Base-by-base conservation (phyloP, 2,329 filamentous ascomycete species). In the Colletotrichum trifolii region DNA sequence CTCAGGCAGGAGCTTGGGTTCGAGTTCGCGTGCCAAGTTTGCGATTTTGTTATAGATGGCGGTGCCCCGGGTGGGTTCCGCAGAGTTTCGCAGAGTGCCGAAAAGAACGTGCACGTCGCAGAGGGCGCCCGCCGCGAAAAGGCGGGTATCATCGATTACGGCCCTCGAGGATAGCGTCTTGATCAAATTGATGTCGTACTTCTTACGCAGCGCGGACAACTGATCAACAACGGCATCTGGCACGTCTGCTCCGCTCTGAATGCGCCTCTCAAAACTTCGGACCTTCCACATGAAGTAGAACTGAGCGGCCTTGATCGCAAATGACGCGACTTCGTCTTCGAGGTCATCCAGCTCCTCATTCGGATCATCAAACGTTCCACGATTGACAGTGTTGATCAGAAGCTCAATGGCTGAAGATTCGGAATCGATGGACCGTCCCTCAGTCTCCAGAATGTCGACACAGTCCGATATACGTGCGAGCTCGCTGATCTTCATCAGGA, bases 221-320 rank as follows among this genome's bases (percentile, higher is more conserved):
- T 85, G 77, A 69, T 91, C 87, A 36, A 94, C 80, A 8, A 88
- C 85, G 7, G 81, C 76, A 54, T 87, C 82, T 1, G 87, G 72
- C 59, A 93, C 77, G 56, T 79, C 84, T 4, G 81, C 83, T 47
- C 87, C 84, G 34, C 83, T 82, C 13, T 83, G 79, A 40, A 92
- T 76, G 13, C 85, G 77, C 58, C 83, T 81, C 67, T 83, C 81
- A 66, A 93, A 73, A 56, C 84, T 82, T 57, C 88, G 86, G 25
- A 91, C 86, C 74, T 96, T 95, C 96, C 96, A 99, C 88, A 97
- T 93, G 74, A 97, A 97, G 79, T 97, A 98, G 78, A 96, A 93
- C 50, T 94, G 85, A 54, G 91, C 84, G 2, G 89, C 85, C 69
- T 91, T 91, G 72, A 96, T 91, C 36, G 93, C 90, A 71, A 90